Base-by-base conservation (phyloP, 345 rosid species). In the Sonneratia caseolaris region DNA sequence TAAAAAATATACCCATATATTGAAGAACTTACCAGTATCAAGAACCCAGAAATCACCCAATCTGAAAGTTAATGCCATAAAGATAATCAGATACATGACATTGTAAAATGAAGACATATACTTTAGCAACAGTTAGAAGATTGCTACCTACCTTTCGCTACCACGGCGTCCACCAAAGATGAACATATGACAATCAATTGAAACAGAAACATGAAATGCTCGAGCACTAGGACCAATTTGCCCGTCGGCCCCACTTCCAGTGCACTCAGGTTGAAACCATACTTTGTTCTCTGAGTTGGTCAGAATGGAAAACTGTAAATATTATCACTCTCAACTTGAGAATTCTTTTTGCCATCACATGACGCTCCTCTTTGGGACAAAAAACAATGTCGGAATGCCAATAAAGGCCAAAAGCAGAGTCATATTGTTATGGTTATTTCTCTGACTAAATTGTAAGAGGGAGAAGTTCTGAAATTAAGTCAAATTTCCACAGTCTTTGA, bases 21-120 rank as follows among this genome's bases (percentile, higher is more conserved):
- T 53, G 19, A 22, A 53, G 18, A 40, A 35, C 71, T 71, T 82
- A 95, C 99, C 97, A 4, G 98, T 92, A 84, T 95, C 98, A 35
- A 95, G 85, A 79, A 95, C 96, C 99, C 98, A 95, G 79, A 95
- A 92, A 77, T 95, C 98, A 0, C 96, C 90, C 83, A 92, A 80
- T 90, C 99, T 95, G 94, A 71, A 80, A 80, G 72, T 62, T 47
- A 48, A 57, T 66, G 22, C 1, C 55, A 71, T 40, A 56, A 73
- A 56, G 48, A 79, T 70, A 55, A 62, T 15, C 38, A 40, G 59
- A 69, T 65, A 51, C 5, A 11, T 36, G 35, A 57, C 10, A 8
- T 22, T 61, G 8, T 5, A 37, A 69, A 67, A 49, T 6, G 57
- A 40, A 47, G 37, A 37, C 27, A 48, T 22, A 61, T 42, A 8